A percentile compares a stretch with the other conserved stretches of the same genome.
phyloP scores from a whole-genome alignment of 345 rosid species.

The Toxicodendron radicans region DNA sequence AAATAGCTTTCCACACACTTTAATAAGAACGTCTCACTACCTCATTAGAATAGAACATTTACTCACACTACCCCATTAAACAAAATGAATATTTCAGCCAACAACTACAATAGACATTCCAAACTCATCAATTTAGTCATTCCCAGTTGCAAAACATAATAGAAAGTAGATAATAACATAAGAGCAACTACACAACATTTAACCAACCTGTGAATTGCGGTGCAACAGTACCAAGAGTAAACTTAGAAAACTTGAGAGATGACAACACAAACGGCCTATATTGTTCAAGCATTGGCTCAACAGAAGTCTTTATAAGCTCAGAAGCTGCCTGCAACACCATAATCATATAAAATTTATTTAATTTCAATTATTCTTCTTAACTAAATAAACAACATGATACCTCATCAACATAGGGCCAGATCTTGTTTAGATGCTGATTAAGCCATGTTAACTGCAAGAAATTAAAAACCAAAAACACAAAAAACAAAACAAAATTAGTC shows the following conservation, averaged over 20 bases:
- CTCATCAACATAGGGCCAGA: constrained; percentile 93
- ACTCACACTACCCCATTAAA: no score
- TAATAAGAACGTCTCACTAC: no score
- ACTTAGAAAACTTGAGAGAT: constrained; percentile 87
- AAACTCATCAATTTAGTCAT: not conserved
- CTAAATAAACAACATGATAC: constrained; percentile 30
- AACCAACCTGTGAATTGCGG: constrained; percentile 98
- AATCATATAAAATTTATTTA: not conserved
- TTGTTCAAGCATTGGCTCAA: constrained; percentile 92
- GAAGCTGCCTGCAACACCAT: constrained; percentile 80
- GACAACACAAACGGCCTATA: constrained; percentile 88
- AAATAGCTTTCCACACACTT: no score
- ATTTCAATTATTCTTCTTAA: not conserved
- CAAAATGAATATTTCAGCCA: not conserved
- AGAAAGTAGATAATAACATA: not conserved
- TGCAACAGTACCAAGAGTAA: constrained; percentile 96
- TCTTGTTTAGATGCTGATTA: constrained; percentile 81
- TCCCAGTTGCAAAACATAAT: not conserved
- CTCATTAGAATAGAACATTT: no score
- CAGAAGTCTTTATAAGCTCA: constrained; percentile 77
- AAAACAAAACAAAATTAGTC: constrained; percentile 25
- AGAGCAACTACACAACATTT: not conserved
- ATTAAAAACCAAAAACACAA: not conserved
- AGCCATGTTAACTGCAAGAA: constrained; percentile 87
- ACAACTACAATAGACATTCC: not conserved